Evolutionary conservation across 163 green algal genomes (phyloP), one percentile per base, ranked within the genome.

Genomic region (Coccomyxa subellipsoidea): DNA sequence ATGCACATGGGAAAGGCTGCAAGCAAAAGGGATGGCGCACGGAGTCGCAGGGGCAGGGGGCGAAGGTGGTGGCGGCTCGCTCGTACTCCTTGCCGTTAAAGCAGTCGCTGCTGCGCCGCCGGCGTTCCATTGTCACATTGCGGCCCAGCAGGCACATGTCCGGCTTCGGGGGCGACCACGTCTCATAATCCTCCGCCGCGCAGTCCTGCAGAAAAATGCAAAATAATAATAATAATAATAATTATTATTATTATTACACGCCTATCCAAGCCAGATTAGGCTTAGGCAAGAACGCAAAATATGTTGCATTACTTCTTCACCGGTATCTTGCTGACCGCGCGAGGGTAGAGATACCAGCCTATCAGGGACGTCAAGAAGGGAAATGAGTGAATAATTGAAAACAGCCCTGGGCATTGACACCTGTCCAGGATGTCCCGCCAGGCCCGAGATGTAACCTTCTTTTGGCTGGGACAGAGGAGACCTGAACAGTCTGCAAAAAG

Each of bases 111-210:
- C 84, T 80, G 9, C 39, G 82, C 53, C 85, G 85, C 36, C 88
- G 81, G 2, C 89, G 81, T 47, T 77, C 23, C 76, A 87, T 69
- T 25, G 54, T 85, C 72, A 82, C 69, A 21, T 85, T 86, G 0
- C 27, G 71, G 32, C 89, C 89, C 83, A 93, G 73, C 80, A 91
- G 80, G 82, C 89, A 93, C 23, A 21, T 39, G 27, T 81, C 84
- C 3, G 81, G 54, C 29, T 53, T 36, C 9, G 81, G 81, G 34
- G 76, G 29, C 39, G 40, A 80, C 86, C 86, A 93, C 2, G 18
- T 25, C 85, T 93, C 89, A 66, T 92, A 93, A 35, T 90, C 88
- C 2, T 54, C 39, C 0, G 76, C 38, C 18, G 54, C 72, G 77
- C 87, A 92, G 31, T 86, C 85, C 87, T 89, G 87, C 69, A 71